Base-by-base conservation (phyloP, 2,329 filamentous ascomycete species). In the Colletotrichum sp. region DNA sequence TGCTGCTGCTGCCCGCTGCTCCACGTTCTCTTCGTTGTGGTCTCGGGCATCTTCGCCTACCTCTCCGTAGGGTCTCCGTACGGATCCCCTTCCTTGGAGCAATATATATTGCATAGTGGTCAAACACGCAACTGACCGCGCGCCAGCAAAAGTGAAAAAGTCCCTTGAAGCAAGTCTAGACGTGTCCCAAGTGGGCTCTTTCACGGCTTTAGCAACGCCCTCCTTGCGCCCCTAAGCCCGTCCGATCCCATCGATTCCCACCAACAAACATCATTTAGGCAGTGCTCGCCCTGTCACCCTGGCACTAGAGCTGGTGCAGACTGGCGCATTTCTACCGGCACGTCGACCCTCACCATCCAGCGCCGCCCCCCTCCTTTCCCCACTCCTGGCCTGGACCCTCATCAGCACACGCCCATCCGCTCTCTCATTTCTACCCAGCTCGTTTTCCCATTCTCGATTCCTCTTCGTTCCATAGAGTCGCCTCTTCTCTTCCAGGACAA, bases 381-480 rank as follows among this genome's bases (percentile, higher is more conserved):
- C 67, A 61, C 58, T 58, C 58, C 55, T 43, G 48, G 66, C 30
- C 71, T 61, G 36, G 73, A 73, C 73, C 73, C 73, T 75, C 73
- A 72, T 73, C 73, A 72, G 36, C 43, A 75, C 73, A 72, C 69
- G 38, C 69, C 70, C 60, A 67, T 75, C 73, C 73, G 70, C 70
- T 58, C 62, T 60, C 26, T 36, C 61, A 38, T 55, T 55, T 36
- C 38, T 32, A 34, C 24, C 48, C 28, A 24, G 26, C 60, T 12
- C 43, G 10, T 48, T 48, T 66, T 21, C 30, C 58, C 18, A n/a
- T 24, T 48, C 64, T 67, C 32, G 28, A 61, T 61, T 34, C 58
- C 32, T n/a, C 55, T 43, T 43, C 58, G 55, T 56, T 36, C 60
- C 58, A 32, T 34, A 32, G 28, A 43, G 73, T 56, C 55, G 73